Evolutionary conservation across 2,329 filamentous ascomycete species (phyloP).

Genomic region (Clarireedia monteithiana): DNA sequence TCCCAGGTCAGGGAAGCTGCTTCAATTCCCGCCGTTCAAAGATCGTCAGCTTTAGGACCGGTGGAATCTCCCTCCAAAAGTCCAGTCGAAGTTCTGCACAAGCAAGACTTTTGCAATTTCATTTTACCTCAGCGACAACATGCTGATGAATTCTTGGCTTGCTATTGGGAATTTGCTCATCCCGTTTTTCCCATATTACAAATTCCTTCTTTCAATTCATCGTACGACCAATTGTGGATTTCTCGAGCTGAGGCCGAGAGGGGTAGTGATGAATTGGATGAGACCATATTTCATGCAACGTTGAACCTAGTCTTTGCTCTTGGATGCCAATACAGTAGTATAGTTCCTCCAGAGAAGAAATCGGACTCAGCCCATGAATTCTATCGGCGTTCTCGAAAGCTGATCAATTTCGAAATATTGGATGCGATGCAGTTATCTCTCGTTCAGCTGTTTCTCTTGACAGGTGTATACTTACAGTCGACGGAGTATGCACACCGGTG

Average conservation of each 20-base stretch:
- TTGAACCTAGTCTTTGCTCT: slow-evolving; percentile 29
- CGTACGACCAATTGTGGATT: slow-evolving; percentile 15
- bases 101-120: slow-evolving; percentile 9
- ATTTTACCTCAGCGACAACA: slow-evolving; percentile 14
- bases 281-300: slow-evolving; percentile 18
- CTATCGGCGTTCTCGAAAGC: slow-evolving; percentile 23
- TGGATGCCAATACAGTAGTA: slow-evolving; percentile 23
- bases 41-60: background rate
- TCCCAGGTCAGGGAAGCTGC: slow-evolving; percentile 3
- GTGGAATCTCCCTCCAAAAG: background rate
- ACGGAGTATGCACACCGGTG: slow-evolving; percentile 26
- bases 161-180: slow-evolving; percentile 19
- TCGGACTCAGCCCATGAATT: slow-evolving; percentile 19
- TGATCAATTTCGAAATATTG: slow-evolving; percentile 24
- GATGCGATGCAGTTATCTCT: slow-evolving; percentile 22
- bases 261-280: slow-evolving; percentile 1
- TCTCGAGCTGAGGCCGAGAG: background rate
- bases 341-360: slow-evolving; percentile 6
- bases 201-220: slow-evolving; percentile 8
- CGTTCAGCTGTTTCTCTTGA: slow-evolving; percentile 28
- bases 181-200: slow-evolving; percentile 20
- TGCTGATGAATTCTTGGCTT: slow-evolving; percentile 17
- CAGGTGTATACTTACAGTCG: slow-evolving; percentile 26
- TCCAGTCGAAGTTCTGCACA: background rate
- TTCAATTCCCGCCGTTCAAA: background rate